phyloP scores from a whole-genome alignment of 106 monocot species.

The Hemerocallis citrina region DNA sequence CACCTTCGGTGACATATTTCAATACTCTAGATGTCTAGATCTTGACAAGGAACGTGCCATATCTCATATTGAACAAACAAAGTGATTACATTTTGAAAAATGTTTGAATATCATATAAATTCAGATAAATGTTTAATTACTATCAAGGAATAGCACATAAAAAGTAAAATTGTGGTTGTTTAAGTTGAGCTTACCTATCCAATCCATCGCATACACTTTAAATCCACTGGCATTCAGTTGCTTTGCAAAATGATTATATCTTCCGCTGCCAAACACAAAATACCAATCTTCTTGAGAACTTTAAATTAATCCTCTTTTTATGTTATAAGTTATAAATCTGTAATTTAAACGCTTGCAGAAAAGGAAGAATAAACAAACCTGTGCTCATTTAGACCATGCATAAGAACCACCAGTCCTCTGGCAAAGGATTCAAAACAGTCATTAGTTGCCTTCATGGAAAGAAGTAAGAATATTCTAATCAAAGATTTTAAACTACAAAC shows the following conservation, averaged over 20 bases:
- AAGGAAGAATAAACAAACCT: slow-evolving; percentile 30
- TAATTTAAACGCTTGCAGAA: neutral
- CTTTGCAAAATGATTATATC: slow-evolving; percentile 74
- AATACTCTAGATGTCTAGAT: no score
- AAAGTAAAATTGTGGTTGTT: neutral
- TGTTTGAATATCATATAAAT: no score
- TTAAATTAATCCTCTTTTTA: no score
- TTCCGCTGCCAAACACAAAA: slow-evolving; percentile 43
- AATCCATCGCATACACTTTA: slow-evolving; percentile 93
- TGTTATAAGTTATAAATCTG: neutral
- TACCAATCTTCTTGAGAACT: neutral
- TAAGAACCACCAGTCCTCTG: slow-evolving; percentile 66
- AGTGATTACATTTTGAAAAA: no score
- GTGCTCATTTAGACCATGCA: slow-evolving; percentile 95
- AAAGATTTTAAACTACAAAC: no score
- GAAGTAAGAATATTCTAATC: no score
- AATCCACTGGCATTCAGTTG: slow-evolving; percentile 64
- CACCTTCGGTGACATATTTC: no score
- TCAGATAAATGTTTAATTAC: no score
- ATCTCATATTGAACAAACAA: no score
- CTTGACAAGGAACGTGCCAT: no score
- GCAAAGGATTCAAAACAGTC: slow-evolving; percentile 19
- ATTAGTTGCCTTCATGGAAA: no score
- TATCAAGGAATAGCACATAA: no score
- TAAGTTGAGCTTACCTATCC: slow-evolving; percentile 59